These are phyloP conservation scores for Trametes sanguinea DNA, from an alignment of 768 basidiomycete genomes.

Conservation along the genomic window DNA sequence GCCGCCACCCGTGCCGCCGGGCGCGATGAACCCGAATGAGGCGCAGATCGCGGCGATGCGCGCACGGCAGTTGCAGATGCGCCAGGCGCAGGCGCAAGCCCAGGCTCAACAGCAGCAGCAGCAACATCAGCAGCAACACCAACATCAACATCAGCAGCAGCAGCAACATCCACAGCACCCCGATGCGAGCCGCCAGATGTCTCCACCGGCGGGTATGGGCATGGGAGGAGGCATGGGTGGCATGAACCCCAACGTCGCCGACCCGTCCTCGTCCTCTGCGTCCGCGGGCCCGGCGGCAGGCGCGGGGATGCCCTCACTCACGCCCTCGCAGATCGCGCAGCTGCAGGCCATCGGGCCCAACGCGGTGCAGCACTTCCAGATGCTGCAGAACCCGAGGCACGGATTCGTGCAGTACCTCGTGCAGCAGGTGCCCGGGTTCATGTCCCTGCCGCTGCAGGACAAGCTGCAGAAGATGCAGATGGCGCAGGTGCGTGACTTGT, in stretches of 20 bases:
- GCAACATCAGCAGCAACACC: not conserved
- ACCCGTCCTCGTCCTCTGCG: conserved; percentile 10
- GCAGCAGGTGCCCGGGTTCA: conserved; percentile 54
- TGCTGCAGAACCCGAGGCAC: conserved; percentile 58
- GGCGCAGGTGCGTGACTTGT: conserved; percentile 47
- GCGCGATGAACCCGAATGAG: conserved; percentile 30
- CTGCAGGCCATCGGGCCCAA: conserved; percentile 33
- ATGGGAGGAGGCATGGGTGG: conserved; percentile 12
- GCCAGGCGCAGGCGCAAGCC: conserved; percentile 26
- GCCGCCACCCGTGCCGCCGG: conserved; percentile 36
- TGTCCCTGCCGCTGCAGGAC: conserved; percentile 47
- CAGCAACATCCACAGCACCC: conserved; percentile 9
- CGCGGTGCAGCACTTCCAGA: conserved; percentile 46
- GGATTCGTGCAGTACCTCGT: conserved; percentile 60
- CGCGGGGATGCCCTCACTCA: conserved; percentile 14
- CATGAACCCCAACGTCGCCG: conserved; percentile 11
- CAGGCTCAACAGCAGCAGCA: conserved; percentile 23
- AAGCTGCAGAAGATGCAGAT: conserved; percentile 62
- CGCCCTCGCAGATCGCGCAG: conserved; percentile 22
- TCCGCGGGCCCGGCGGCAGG: not conserved
- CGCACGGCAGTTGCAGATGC: conserved; percentile 37
- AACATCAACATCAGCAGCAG: conserved; percentile 22
- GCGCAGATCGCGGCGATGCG: conserved; percentile 35
- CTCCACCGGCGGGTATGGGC: conserved; percentile 19
- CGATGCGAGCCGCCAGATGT: conserved; percentile 27